phyloP scores from a whole-genome alignment of 1,284 basidiomycete genomes.

The Ganoderma lingzhi region DNA sequence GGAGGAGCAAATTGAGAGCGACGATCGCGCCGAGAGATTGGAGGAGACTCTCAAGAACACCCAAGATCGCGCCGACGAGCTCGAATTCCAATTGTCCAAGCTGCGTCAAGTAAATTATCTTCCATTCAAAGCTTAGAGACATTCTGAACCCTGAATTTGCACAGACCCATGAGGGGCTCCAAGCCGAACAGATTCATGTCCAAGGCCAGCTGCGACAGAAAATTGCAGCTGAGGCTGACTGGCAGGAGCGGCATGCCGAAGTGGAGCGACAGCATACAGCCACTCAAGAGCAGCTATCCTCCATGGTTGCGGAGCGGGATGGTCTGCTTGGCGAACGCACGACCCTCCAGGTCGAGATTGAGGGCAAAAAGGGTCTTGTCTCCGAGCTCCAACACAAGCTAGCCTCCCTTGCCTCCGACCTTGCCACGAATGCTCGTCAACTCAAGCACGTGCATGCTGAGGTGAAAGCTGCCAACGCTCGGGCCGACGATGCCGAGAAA shows the following conservation, averaged over 20 bases:
- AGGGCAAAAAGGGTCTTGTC: slow-evolving; percentile 53
- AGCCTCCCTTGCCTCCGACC: slow-evolving; percentile 58
- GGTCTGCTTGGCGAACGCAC: slow-evolving; percentile 56
- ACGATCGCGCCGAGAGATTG: slow-evolving; percentile 78
- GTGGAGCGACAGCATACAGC: slow-evolving; percentile 52
- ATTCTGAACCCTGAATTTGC: neutral
- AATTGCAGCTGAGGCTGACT: slow-evolving; percentile 52
- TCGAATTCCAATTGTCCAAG: slow-evolving; percentile 81
- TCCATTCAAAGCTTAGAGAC: slow-evolving; percentile 13
- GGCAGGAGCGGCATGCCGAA: slow-evolving; percentile 53
- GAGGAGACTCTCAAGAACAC: slow-evolving; percentile 77
- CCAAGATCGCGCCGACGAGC: slow-evolving; percentile 80
- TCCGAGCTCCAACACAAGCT: slow-evolving; percentile 66
- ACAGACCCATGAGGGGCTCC: slow-evolving; percentile 65
- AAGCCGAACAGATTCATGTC: slow-evolving; percentile 65
- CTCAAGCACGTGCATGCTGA: slow-evolving; percentile 69
- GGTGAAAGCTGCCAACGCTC: slow-evolving; percentile 63
- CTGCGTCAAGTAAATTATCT: slow-evolving; percentile 68
- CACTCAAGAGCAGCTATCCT: slow-evolving; percentile 51
- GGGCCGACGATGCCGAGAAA: slow-evolving; percentile 77
- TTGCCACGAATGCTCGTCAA: slow-evolving; percentile 60
- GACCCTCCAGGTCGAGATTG: slow-evolving; percentile 55
- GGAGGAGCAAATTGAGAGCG: slow-evolving; percentile 81
- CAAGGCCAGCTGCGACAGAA: slow-evolving; percentile 53
- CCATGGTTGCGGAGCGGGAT: slow-evolving; percentile 55